Percentiles rank a stretch among this genome's conserved stretches.
These are phyloP conservation scores for Rutstroemia sp. DNA, from an alignment of 2,329 filamentous ascomycete species.

Conservation along the genomic window DNA sequence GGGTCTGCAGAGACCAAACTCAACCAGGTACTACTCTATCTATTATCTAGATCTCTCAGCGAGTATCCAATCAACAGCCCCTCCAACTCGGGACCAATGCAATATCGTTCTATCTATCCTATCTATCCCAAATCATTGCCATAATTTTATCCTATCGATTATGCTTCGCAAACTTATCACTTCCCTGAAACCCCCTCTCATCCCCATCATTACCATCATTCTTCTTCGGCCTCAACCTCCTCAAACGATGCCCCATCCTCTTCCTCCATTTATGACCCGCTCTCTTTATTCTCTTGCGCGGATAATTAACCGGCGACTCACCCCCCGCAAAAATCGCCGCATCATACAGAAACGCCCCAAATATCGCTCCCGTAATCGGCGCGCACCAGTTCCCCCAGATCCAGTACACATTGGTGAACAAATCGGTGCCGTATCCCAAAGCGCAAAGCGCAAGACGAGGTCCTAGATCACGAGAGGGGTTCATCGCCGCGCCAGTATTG, in stretches of 20 bases:
- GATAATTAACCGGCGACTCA: slow-evolving; percentile 44
- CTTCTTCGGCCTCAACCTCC: slow-evolving; percentile 3
- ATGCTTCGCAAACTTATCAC: background rate
- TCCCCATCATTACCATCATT: background rate
- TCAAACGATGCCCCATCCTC: slow-evolving; percentile 21
- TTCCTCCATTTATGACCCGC: slow-evolving; percentile 37
- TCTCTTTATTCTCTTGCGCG: slow-evolving; percentile 35
- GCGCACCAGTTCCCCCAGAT: slow-evolving; percentile 38
- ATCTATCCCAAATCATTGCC: too few species aligned
- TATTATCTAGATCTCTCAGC: too few species aligned
- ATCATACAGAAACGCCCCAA: slow-evolving; percentile 43
- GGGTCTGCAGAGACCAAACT: too few species aligned
- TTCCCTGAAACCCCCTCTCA: background rate
- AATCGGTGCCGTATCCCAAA: slow-evolving; percentile 36
- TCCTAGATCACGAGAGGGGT: slow-evolving; percentile 43
- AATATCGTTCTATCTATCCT: too few species aligned
- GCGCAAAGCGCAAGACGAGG: slow-evolving; percentile 39
- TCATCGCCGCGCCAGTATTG: slow-evolving; percentile 41
- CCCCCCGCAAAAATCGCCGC: slow-evolving; percentile 42
- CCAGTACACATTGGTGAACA: slow-evolving; percentile 36
- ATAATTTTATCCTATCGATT: too few species aligned
- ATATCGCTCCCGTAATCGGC: slow-evolving; percentile 32
- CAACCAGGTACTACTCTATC: too few species aligned
- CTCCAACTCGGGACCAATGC: background rate
- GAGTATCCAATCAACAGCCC: too few species aligned